Conservation (phyloP, 352 stramenopile species). For the Phytophthora tentaculata region DNA sequence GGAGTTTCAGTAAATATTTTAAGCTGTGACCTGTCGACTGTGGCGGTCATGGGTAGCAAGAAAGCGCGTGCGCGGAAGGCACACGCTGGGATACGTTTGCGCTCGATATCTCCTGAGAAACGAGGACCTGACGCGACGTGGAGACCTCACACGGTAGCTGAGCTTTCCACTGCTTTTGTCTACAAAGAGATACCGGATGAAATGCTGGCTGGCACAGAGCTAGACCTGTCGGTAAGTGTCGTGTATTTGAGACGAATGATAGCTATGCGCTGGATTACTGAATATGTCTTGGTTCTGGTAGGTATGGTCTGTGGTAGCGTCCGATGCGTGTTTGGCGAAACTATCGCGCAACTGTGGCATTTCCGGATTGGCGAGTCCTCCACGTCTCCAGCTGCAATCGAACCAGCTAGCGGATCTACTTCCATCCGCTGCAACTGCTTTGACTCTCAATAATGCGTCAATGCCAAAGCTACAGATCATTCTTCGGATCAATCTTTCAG, state of each 20-base stretch:
- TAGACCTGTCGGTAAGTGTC: constrained; percentile 64
- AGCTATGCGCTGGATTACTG: background rate
- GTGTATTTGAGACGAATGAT: background rate
- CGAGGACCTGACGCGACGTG: constrained; percentile 3
- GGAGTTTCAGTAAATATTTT: constrained; percentile 25
- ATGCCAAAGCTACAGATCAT: constrained; percentile 15
- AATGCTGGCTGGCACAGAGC: constrained; percentile 54
- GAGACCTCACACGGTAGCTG: constrained; percentile 29
- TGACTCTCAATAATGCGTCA: constrained; percentile 1
- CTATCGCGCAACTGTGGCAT: constrained; percentile 24
- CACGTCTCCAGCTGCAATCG: constrained; percentile 16
- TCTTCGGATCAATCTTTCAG: constrained; percentile 61
- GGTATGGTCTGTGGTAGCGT: constrained; percentile 72
- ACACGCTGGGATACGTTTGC: constrained; percentile 59
- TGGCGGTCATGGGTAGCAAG: constrained; percentile 38
- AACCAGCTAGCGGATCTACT: constrained; percentile 57
- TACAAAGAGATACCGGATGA: constrained; percentile 75
- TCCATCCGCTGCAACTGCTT: constrained; percentile 15
- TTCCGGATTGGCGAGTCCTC: constrained; percentile 9
- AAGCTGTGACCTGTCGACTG: constrained; percentile 8
- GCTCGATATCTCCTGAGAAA: constrained; percentile 28
- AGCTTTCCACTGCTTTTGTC: constrained; percentile 52
- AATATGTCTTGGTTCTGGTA: constrained; percentile 18
- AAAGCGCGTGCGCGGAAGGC: constrained; percentile 43
- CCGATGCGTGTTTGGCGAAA: constrained; percentile 60